phyloP scores from a whole-genome alignment of 768 basidiomycete genomes.

The Tulasnella sp. region DNA sequence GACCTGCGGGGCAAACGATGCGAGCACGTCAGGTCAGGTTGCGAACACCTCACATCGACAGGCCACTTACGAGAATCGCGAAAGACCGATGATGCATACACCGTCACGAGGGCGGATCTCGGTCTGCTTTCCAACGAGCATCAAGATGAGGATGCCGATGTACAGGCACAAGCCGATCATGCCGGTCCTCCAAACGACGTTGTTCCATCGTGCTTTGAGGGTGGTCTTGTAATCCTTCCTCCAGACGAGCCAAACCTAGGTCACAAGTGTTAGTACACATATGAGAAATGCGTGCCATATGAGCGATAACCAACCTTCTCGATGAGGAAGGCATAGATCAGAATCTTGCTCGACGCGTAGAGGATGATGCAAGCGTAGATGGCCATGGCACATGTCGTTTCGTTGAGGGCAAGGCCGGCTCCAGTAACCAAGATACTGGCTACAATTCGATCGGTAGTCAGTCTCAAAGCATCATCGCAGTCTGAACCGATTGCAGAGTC shows the following conservation, averaged over 20 bases:
- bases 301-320: background rate
- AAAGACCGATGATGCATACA: conserved; percentile 39
- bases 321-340: conserved; percentile 39
- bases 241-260: conserved; percentile 19
- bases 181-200: conserved; percentile 34
- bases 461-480: background rate
- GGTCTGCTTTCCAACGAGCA: conserved; percentile 26
- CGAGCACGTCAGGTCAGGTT: background rate
- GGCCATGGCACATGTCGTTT: conserved; percentile 29
- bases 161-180: conserved; percentile 30
- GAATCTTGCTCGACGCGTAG: conserved; percentile 31
- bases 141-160: conserved; percentile 28
- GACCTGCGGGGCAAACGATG: conserved; percentile 21
- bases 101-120: conserved; percentile 21
- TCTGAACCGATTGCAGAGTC: background rate
- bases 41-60: background rate
- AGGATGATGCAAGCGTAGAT: conserved; percentile 33
- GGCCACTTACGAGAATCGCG: conserved; percentile 26
- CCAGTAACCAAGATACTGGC: conserved; percentile 36
- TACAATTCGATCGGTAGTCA: conserved; percentile 16
- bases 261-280: background rate
- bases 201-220: conserved; percentile 24
- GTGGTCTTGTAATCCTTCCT: background rate
- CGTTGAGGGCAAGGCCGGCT: conserved; percentile 31
- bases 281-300: conserved; percentile 2